Evolutionary conservation across 2,329 filamentous ascomycete genomes (phyloP).

Genomic region (Phyllachora maydis): DNA sequence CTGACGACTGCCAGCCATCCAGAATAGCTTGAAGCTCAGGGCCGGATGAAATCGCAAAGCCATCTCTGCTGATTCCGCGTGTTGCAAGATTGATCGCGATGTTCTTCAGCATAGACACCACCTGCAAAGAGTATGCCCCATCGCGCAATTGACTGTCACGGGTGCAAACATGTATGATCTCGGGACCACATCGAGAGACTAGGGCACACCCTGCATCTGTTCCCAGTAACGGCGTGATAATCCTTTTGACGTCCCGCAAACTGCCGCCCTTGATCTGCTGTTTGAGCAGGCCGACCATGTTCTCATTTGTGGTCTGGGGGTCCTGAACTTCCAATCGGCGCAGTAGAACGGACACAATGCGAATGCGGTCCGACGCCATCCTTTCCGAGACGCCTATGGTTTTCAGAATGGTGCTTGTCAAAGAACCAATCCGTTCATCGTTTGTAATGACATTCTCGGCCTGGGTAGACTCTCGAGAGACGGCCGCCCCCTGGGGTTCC

Average conservation of each 20-base stretch:
- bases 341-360: no score
- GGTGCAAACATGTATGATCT: neutral
- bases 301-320: no score
- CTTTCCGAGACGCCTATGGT: slow-evolving; percentile 1
- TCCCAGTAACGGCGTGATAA: slow-evolving; percentile 1
- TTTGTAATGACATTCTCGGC: no score
- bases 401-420: neutral
- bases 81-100: neutral
- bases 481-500: no score
- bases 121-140: neutral
- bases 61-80: neutral
- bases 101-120: slow-evolving; percentile 1
- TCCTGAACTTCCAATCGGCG: no score
- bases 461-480: no score
- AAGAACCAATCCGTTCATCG: no score
- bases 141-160: neutral
- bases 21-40: no score
- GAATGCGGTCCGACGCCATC: no score
- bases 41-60: no score
- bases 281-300: neutral
- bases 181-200: neutral
- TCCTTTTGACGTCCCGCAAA: neutral
- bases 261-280: neutral
- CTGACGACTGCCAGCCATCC: no score
- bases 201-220: neutral